Evolutionary conservation across 768 basidiomycete species (phyloP), one percentile per base, ranked within the genome.

Genomic region (Amanita thiersii): DNA sequence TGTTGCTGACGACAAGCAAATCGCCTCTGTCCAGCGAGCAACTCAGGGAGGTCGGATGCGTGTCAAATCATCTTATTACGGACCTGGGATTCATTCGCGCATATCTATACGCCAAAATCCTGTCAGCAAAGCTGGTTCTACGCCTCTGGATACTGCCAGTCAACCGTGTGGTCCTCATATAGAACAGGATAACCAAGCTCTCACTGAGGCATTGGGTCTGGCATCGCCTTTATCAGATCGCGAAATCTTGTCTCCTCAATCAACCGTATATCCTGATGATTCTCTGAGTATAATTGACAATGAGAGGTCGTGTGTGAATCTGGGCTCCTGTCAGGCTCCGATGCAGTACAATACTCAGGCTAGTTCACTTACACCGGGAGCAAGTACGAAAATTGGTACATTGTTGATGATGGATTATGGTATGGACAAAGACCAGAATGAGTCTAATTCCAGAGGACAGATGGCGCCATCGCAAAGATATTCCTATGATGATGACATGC

Each of bases 201-300:
- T 64, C 45, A 60, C 63, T 2, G 57, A 60, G 24, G 63, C 63
- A 10, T 49, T 68, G n/a, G 65, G 63, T 20, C 50, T 68, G 15
- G 52, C 57, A 18, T 62, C 68, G n/a, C 65, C 64, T n/a, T 52
- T 52, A 31, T 54, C 60, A 14, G 56, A 59, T 12, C 63, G 65
- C 47, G 48, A 63, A 2, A 50, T 56, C 15, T 59, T 67, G 34
- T 68, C 73, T 11, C 80, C 80, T 7, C 76, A 74, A 48, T 74
- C 75, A 9, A 81, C 79, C 5, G 50, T 84, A 43, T 81, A 77
- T 52, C 81, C 82, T 3, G 83, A 86, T 44, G 83, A 85, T 56
- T 84, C 80, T 5, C 62, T 81, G 59, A 81, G 79, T 45, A 65
- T 80, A 29, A 66, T 72, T 3, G 73, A 70, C 18, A 15, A 36